Base-by-base conservation (phyloP, 1,284 basidiomycete genomes). In the Cutaneotrichosporon mucoides region DNA sequence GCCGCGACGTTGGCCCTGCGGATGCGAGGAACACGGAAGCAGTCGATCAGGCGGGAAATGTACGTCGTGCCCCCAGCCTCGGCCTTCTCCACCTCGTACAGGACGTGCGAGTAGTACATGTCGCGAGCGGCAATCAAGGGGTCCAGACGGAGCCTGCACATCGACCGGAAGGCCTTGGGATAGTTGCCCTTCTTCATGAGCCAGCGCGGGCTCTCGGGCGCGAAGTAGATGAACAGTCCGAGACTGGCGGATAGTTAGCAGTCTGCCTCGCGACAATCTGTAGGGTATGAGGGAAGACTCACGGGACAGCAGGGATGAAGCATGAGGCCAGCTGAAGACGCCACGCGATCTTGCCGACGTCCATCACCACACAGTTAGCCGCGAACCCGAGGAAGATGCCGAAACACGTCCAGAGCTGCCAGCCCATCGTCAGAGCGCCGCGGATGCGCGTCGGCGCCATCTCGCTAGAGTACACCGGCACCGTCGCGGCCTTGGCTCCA, bases 11-110 rank as follows among this genome's bases (percentile, higher is more conserved):
- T 83, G 0, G 88, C 90, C 55, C 90, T 82, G 63, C 89, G 82
- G 76, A 88, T 85, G 57, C 90, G 83, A 6, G 84, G 85, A 36
- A 89, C 79, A n/a, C 82, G 84, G 76, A 89, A 89, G 59, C 88
- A 77, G 71, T 89, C 86, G 16, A 82, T 24, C 66, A 86, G 76
- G 41, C 83, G 81, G 65, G 59, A 38, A 9, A 61, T 8, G 60
- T 61, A 61, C 13, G 36, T 55, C 12, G 79, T 81, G 41, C 74
- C 75, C 37, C 80, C 44, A 79, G 59, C 68, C 62, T 88, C 79
- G 60, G 84, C 79, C 36, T 80, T 76, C 76, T 91, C 89, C 15
- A 82, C 82, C 68, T 87, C 83, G 4, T 89, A 80, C 6, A 85
- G 78, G n/a, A 85, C 82, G 68, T 90, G 84, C 54, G 90, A 88